Conservation (phyloP, 2,329 filamentous ascomycete species). For the Claviceps pazoutovae region DNA sequence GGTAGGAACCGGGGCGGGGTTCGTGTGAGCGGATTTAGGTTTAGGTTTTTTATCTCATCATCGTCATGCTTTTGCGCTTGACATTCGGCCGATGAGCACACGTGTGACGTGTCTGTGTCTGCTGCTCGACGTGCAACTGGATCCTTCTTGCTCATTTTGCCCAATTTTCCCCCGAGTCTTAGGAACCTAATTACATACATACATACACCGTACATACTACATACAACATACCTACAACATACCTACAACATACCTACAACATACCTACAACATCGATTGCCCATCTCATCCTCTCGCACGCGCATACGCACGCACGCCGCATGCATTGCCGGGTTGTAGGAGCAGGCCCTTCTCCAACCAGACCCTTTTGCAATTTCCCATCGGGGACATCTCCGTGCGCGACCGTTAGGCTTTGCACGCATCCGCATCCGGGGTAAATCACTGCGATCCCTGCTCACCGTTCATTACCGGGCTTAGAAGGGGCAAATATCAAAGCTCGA, state of each 20-base stretch:
- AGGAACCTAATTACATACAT: not conserved
- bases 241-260: too few species aligned
- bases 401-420: not conserved
- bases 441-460: not conserved
- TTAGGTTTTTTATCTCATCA: too few species aligned
- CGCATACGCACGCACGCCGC: not conserved
- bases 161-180: conserved; percentile 2
- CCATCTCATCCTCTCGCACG: too few species aligned
- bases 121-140: not conserved
- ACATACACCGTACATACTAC: not conserved
- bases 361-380: not conserved
- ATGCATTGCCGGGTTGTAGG: not conserved
- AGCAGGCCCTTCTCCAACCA: not conserved
- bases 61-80: not conserved
- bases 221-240: too few species aligned
- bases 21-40: too few species aligned
- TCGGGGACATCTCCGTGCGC: not conserved
- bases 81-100: not conserved
- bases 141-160: not conserved
- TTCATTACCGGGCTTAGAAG: not conserved
- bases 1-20: too few species aligned
- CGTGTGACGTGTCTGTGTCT: not conserved
- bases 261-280: too few species aligned
- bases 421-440: not conserved
- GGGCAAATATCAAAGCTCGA: not conserved